These are phyloP conservation scores for Chondrus crispus DNA, from an alignment of 23 red algal genomes.

Conservation along the genomic window DNA sequence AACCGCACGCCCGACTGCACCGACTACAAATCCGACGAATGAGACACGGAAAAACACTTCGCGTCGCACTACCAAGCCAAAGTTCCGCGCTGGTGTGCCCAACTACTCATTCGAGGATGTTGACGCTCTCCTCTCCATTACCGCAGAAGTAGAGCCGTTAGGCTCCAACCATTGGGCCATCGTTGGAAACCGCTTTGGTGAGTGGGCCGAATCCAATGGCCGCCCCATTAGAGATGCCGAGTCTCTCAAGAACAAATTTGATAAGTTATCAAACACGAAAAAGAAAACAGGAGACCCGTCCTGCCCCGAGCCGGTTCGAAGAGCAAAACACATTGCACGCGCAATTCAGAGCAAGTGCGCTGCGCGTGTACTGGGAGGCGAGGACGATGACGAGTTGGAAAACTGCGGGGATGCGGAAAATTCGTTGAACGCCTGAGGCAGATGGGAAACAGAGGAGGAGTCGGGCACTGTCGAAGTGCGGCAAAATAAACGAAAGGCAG, in stretches of 20 bases:
- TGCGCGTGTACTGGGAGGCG: background rate
- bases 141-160: conserved; percentile 15
- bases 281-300: background rate
- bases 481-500: too few relatives aligned
- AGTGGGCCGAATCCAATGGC: background rate
- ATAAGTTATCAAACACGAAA: background rate
- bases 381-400: background rate
- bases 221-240: background rate
- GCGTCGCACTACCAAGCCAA: too few relatives aligned
- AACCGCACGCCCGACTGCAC: too few relatives aligned
- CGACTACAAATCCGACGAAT: too few relatives aligned
- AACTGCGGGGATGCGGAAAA: too few relatives aligned
- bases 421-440: too few relatives aligned
- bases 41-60: too few relatives aligned
- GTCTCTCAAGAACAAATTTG: conserved; percentile 19
- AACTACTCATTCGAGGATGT: conserved; percentile 39
- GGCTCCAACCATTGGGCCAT: background rate
- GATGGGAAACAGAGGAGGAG: too few relatives aligned
- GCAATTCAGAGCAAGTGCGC: conserved; percentile 42
- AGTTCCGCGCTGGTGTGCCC: conserved; percentile 20
- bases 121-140: background rate
- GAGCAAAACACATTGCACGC: conserved; percentile 21
- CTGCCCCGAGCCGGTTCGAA: conserved; percentile 9
- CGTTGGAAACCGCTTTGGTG: background rate
- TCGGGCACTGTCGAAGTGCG: too few relatives aligned